Evolutionary conservation across 163 green algal genomes (phyloP).

Genomic region (Picocystis sp.): DNA sequence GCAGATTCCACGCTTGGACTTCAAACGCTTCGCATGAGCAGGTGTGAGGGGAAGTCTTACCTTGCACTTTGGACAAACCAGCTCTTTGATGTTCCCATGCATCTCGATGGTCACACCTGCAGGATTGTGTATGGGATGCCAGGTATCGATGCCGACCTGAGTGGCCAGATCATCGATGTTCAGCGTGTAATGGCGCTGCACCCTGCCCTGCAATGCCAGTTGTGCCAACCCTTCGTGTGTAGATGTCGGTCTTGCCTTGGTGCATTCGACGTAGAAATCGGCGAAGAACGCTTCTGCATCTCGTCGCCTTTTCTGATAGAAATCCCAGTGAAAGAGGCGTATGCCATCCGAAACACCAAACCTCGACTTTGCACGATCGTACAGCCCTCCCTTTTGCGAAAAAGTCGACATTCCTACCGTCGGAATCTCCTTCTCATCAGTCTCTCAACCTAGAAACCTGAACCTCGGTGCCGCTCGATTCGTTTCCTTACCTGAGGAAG

Average conservation of each 20-base stretch:
- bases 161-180: slow-evolving; percentile 77
- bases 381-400: slow-evolving; percentile 61
- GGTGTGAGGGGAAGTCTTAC: slow-evolving; percentile 8
- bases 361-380: slow-evolving; percentile 55
- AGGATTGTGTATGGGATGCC: slow-evolving; percentile 56
- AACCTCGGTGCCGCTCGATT: no score
- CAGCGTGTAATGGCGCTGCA: slow-evolving; percentile 78
- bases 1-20: slow-evolving; percentile 10
- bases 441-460: no score
- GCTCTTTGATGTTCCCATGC: slow-evolving; percentile 63
- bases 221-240: slow-evolving; percentile 50
- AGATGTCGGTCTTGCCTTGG: slow-evolving; percentile 28
- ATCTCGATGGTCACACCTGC: slow-evolving; percentile 64
- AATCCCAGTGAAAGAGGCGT: slow-evolving; percentile 71
- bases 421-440: no score
- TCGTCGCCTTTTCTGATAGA: slow-evolving; percentile 49
- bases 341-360: slow-evolving; percentile 74
- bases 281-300: slow-evolving; percentile 57
- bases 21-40: background rate
- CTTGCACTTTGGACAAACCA: slow-evolving; percentile 37
- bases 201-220: slow-evolving; percentile 20
- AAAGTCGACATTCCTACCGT: slow-evolving; percentile 79
- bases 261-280: slow-evolving; percentile 62
- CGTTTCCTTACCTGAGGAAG: no score
- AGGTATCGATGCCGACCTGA: slow-evolving; percentile 57